Evolutionary conservation across 2,329 filamentous ascomycete genomes (phyloP).

Genomic region (Xylariaceae sp.): DNA sequence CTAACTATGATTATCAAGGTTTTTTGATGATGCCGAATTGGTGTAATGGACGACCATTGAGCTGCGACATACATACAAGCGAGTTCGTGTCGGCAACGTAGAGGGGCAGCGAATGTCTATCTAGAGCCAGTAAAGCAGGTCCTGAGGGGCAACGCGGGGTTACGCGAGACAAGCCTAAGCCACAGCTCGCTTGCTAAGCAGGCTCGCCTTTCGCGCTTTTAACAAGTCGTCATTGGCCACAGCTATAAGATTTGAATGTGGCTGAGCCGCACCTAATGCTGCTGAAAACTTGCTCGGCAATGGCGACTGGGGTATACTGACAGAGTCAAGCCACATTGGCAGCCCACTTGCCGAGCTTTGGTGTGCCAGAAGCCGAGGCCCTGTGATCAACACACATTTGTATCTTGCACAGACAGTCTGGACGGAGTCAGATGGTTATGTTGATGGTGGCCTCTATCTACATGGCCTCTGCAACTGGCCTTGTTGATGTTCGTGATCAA

Average conservation of each 20-base stretch:
- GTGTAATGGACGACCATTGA: constrained; percentile 19
- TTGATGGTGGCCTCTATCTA: constrained; percentile 13
- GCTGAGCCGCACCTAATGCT: constrained; percentile 13
- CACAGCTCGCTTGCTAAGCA: constrained; percentile 7
- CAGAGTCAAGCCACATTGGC: constrained; percentile 23
- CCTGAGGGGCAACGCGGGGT: constrained; percentile 21
- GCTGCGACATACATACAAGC: constrained; percentile 27
- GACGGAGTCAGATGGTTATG: constrained; percentile 14
- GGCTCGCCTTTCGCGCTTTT: background rate
- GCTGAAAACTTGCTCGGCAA: background rate
- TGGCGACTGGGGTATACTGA: background rate
- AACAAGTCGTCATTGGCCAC: no score
- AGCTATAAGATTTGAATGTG: constrained; percentile 10
- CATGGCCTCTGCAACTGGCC: constrained; percentile 20
- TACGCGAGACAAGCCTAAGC: constrained; percentile 20
- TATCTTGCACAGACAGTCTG: constrained; percentile 13
- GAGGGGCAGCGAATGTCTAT: constrained; percentile 11
- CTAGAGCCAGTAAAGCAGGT: background rate
- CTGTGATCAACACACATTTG: constrained; percentile 11
- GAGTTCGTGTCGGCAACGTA: constrained; percentile 25
- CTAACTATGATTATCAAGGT: background rate
- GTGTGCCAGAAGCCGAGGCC: constrained; percentile 7
- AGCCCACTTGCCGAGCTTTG: constrained; percentile 14
- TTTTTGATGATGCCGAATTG: background rate
- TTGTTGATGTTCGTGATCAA: constrained; percentile 25